phyloP scores from a whole-genome alignment of 2,329 filamentous ascomycete genomes.

The Fusarium sp. region DNA sequence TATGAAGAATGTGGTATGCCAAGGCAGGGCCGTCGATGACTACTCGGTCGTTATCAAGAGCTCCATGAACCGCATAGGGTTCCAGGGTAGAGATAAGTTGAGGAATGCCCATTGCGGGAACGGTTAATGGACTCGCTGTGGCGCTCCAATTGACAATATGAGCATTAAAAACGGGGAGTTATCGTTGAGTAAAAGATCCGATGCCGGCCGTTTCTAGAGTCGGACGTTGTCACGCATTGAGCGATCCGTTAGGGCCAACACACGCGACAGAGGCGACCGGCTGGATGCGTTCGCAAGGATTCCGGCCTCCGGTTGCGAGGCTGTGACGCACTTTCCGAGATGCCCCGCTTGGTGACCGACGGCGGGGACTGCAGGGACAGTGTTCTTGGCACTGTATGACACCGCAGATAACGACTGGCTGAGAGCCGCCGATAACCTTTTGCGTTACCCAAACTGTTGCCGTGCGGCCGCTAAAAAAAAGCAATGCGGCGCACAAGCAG shows the following conservation, averaged over 20 bases:
- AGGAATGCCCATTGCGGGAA: constrained; percentile 68
- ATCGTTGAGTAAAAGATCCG: not conserved
- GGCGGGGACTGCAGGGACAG: constrained; percentile 30
- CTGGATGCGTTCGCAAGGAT: not conserved
- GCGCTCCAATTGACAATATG: not conserved
- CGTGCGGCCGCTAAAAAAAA: constrained; percentile 14
- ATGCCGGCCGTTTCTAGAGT: not conserved
- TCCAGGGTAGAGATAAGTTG: constrained; percentile 65
- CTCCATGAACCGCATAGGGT: constrained; percentile 60
- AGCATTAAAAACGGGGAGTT: not conserved
- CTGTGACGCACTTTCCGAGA: constrained; percentile 33
- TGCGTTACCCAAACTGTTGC: not conserved
- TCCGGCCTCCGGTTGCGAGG: constrained; percentile 2
- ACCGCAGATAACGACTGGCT: constrained; percentile 2
- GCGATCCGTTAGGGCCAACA: not conserved
- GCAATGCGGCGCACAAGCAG: not conserved
- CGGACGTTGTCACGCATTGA: not conserved
- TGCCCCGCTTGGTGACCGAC: constrained; percentile 39
- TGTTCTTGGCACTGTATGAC: constrained; percentile 22
- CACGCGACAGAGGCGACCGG: not conserved
- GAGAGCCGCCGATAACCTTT: constrained; percentile 12
- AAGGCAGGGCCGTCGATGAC: constrained; percentile 84
- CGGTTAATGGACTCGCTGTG: not conserved
- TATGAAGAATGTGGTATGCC: constrained; percentile 77
- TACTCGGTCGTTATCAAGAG: constrained; percentile 57